These are phyloP conservation scores for Aphanomyces invadans DNA, from an alignment of 352 stramenopile species.

Conservation along the genomic window DNA sequence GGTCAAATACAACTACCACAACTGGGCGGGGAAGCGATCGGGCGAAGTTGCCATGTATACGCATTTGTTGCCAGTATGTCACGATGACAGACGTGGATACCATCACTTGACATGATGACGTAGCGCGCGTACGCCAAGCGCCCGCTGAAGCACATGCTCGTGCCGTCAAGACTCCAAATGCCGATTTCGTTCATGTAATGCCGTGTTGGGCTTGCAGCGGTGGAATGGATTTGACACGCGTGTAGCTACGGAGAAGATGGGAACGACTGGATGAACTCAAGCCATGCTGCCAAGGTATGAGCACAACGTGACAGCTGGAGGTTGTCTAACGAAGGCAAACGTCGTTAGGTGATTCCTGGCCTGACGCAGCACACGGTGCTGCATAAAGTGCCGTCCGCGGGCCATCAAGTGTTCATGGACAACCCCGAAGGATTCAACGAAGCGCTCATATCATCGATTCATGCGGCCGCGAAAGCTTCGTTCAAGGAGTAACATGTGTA, in stretches of 20 bases:
- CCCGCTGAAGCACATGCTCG: constrained; percentile 48
- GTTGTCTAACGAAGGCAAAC: too few relatives aligned
- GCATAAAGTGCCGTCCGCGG: constrained; percentile 50
- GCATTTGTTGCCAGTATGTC: constrained; percentile 51
- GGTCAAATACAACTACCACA: constrained; percentile 72
- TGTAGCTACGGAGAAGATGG: constrained; percentile 37
- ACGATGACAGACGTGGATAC: background rate
- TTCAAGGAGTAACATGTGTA: background rate
- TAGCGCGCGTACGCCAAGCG: constrained; percentile 46
- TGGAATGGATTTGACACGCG: background rate
- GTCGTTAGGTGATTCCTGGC: constrained; percentile 27
- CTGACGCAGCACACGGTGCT: constrained; percentile 42
- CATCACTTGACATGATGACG: background rate
- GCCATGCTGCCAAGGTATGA: constrained; percentile 42
- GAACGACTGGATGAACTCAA: constrained; percentile 71
- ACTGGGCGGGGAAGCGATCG: constrained; percentile 64
- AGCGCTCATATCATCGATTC: constrained; percentile 54
- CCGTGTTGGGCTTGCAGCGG: background rate
- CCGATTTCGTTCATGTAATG: constrained; percentile 80
- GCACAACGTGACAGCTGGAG: too few relatives aligned
- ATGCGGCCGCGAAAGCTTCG: background rate
- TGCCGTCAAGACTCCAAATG: constrained; percentile 42
- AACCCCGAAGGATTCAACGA: constrained; percentile 69
- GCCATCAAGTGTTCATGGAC: constrained; percentile 84
- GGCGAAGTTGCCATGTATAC: constrained; percentile 71